A percentile compares a stretch with the other conserved stretches of the same genome.
Conservation (phyloP, 2,329 filamentous ascomycete genomes). For the Massarina eburnea region DNA sequence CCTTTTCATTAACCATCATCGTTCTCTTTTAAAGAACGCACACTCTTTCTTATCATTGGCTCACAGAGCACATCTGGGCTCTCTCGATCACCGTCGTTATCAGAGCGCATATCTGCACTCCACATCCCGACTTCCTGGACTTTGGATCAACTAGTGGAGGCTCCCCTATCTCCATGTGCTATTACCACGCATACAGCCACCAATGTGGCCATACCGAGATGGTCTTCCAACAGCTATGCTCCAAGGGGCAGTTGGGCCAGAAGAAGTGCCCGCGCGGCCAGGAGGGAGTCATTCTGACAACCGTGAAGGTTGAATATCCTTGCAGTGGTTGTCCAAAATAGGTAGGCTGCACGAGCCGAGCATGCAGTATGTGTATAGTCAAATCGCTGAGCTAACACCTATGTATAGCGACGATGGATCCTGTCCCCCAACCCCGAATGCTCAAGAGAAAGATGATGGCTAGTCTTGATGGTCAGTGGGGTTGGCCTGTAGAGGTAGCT, state of each 20-base stretch:
- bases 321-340: constrained; percentile 27
- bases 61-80: not conserved
- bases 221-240: constrained; percentile 33
- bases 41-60: not conserved
- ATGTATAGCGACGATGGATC: too few relatives aligned
- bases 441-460: too few relatives aligned
- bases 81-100: not conserved
- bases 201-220: constrained; percentile 49
- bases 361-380: not conserved
- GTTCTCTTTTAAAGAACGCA: not conserved
- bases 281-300: constrained; percentile 33
- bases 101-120: not conserved
- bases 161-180: constrained; percentile 44
- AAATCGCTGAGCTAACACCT: not conserved
- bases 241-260: constrained; percentile 34
- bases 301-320: constrained; percentile 31
- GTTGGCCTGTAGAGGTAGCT: too few relatives aligned
- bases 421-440: too few relatives aligned
- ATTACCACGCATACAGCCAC: constrained; percentile 52
- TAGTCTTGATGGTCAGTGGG: too few relatives aligned
- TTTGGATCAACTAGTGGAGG: not conserved
- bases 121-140: not conserved
- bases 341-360: constrained; percentile 10
- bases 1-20: not conserved
- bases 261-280: constrained; percentile 33